Percentiles rank a stretch among this genome's conserved stretches.
These are phyloP conservation scores for Berkeleyomyces basicola DNA, from an alignment of 2,329 filamentous ascomycete species.

Conservation along the genomic window DNA sequence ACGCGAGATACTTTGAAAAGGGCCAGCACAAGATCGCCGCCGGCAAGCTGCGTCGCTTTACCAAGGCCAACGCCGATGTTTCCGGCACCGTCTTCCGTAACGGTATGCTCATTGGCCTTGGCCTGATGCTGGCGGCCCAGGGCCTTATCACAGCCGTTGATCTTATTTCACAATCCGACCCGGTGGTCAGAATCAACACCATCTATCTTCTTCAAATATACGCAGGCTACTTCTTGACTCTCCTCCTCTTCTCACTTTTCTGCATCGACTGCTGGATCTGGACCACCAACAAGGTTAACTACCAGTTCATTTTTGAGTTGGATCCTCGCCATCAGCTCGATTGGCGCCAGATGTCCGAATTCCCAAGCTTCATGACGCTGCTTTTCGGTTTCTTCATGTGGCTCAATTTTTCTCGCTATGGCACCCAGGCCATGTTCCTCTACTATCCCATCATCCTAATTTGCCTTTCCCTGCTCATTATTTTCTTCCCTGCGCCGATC, in stretches of 20 bases:
- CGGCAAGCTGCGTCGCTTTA: constrained; percentile 65
- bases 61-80: constrained; percentile 29
- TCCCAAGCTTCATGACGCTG: constrained; percentile 71
- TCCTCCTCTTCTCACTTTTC: constrained; percentile 69
- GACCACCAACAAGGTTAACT: constrained; percentile 77
- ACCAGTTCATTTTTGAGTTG: constrained; percentile 92
- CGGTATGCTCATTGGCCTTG: constrained; percentile 51
- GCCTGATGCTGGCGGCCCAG: constrained; percentile 48
- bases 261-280: constrained; percentile 72
- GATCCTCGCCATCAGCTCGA: constrained; percentile 73
- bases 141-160: constrained; percentile 44
- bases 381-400: constrained; percentile 68
- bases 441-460: constrained; percentile 80
- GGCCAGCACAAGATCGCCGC: constrained; percentile 86
- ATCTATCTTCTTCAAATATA: constrained; percentile 76
- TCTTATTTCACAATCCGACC: constrained; percentile 34
- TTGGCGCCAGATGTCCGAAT: constrained; percentile 75
- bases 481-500: constrained; percentile 60
- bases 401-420: constrained; percentile 68
- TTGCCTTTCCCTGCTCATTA: constrained; percentile 44
- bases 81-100: constrained; percentile 42
- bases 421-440: constrained; percentile 50
- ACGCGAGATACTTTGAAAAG: constrained; percentile 83
- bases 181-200: constrained; percentile 33
- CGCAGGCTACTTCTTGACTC: constrained; percentile 73